Conservation (phyloP, 164 flowering plant genomes). For the Annona cherimola region DNA sequence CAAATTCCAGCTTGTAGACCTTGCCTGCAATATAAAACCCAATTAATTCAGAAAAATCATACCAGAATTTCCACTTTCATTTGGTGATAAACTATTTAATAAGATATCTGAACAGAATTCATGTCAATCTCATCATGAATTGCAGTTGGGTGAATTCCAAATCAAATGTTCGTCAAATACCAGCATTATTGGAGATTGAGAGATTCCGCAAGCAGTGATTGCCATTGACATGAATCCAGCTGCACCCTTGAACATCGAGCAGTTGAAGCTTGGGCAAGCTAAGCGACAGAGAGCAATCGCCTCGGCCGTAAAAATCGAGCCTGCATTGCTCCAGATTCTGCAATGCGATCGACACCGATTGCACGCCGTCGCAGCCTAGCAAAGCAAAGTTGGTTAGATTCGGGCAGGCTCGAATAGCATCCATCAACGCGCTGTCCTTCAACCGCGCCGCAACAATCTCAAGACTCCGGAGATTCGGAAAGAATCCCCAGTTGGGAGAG, state of each 20-base stretch:
- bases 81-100: too few species aligned
- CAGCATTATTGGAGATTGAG: conserved; percentile 64
- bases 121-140: background rate
- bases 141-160: background rate
- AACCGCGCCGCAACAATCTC: conserved; percentile 73
- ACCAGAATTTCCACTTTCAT: background rate
- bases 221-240: conserved; percentile 58
- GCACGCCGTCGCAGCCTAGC: conserved; percentile 74
- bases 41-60: too few species aligned
- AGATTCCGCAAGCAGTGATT: conserved; percentile 43
- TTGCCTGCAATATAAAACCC: conserved; percentile 35
- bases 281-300: conserved; percentile 53
- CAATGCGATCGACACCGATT: conserved; percentile 49
- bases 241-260: conserved; percentile 79
- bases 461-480: conserved; percentile 44
- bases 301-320: conserved; percentile 68
- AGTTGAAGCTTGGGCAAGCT: conserved; percentile 40
- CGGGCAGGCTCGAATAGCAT: conserved; percentile 60
- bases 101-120: too few species aligned
- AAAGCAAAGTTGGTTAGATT: conserved; percentile 50
- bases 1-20: conserved; percentile 63
- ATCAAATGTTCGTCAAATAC: conserved; percentile 24
- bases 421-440: conserved; percentile 46
- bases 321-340: conserved; percentile 57
- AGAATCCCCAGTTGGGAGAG: conserved; percentile 67